phyloP scores from a whole-genome alignment of 768 basidiomycete genomes.

The Hygrocybe coccinea region DNA sequence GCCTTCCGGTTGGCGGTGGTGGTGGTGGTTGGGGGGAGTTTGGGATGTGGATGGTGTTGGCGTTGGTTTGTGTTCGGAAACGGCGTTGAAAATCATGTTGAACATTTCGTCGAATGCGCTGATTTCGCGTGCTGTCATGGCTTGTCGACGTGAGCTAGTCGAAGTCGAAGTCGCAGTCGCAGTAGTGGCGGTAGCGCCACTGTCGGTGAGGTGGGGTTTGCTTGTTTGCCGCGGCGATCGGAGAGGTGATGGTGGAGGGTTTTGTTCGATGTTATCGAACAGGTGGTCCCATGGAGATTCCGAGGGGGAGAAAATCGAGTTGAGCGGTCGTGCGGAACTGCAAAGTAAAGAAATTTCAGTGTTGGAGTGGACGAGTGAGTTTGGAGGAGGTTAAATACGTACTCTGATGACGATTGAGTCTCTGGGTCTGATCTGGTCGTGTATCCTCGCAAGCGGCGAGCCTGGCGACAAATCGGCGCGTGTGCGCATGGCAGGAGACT shows the following conservation, averaged over 20 bases:
- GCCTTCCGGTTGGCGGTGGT: neutral
- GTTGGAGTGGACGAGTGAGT: too few species aligned
- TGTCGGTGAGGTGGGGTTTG: neutral
- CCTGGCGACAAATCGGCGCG: too few species aligned
- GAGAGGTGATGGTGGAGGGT: conserved; percentile 20
- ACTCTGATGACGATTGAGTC: too few species aligned
- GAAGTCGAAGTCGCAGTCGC: neutral
- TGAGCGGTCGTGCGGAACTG: neutral
- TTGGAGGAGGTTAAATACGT: too few species aligned
- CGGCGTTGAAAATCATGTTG: conserved; percentile 60
- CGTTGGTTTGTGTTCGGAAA: conserved; percentile 28
- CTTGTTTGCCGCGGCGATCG: conserved; percentile 3
- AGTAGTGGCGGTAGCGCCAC: neutral
- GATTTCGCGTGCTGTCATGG: conserved; percentile 66
- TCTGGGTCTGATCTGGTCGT: too few species aligned
- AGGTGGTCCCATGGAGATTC: conserved; percentile 51
- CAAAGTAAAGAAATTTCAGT: too few species aligned
- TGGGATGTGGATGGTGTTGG: neutral
- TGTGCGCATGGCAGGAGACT: too few species aligned
- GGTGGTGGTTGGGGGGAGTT: neutral
- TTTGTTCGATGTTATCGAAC: conserved; percentile 42
- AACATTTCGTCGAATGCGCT: conserved; percentile 70
- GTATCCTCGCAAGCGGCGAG: too few species aligned
- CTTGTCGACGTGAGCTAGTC: conserved; percentile 38
- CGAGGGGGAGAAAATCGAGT: conserved; percentile 32